A percentile compares a stretch with the other conserved stretches of the same genome.
These are phyloP conservation scores for Plasmodium knowlesi DNA, from an alignment of 169 alveolate species.

Conservation along the genomic window DNA sequence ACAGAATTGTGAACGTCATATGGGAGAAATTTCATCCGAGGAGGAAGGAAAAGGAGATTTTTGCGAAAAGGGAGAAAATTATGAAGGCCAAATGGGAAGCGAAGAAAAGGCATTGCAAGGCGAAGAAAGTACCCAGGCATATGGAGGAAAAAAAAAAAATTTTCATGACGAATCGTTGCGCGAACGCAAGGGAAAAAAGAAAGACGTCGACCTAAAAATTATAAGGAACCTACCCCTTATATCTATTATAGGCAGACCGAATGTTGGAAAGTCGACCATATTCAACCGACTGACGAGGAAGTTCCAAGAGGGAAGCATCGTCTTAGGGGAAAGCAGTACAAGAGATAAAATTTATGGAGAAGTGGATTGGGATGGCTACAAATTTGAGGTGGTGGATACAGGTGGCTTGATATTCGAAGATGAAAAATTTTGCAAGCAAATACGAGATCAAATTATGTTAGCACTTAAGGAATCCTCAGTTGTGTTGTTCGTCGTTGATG, in stretches of 20 bases:
- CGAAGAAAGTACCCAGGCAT: not conserved
- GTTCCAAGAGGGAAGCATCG: constrained; percentile 86
- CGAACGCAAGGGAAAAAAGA: constrained; percentile 23
- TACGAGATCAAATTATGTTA: constrained; percentile 21
- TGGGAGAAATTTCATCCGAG: not conserved
- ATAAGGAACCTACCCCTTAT: constrained; percentile 72
- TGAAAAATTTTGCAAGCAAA: constrained; percentile 77
- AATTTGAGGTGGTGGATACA: constrained; percentile 83
- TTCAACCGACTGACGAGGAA: constrained; percentile 84
- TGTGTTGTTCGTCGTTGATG: constrained; percentile 84
- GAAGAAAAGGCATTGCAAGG: not conserved
- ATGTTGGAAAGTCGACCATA: constrained; percentile 85
- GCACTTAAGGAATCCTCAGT: constrained; percentile 82
- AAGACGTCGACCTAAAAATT: constrained; percentile 19
- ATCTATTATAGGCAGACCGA: constrained; percentile 85
- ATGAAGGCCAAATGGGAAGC: not conserved
- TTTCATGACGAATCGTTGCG: not conserved
- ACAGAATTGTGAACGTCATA: not conserved
- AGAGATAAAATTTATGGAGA: constrained; percentile 84
- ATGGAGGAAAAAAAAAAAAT: not conserved
- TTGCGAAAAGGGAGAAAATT: not conserved
- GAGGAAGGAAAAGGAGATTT: not conserved
- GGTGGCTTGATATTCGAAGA: constrained; percentile 83
- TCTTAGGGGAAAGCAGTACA: constrained; percentile 82
- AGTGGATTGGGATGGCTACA: constrained; percentile 84